Conservation (phyloP, 208 protist genomes). For the Crithidia expoeki region DNA sequence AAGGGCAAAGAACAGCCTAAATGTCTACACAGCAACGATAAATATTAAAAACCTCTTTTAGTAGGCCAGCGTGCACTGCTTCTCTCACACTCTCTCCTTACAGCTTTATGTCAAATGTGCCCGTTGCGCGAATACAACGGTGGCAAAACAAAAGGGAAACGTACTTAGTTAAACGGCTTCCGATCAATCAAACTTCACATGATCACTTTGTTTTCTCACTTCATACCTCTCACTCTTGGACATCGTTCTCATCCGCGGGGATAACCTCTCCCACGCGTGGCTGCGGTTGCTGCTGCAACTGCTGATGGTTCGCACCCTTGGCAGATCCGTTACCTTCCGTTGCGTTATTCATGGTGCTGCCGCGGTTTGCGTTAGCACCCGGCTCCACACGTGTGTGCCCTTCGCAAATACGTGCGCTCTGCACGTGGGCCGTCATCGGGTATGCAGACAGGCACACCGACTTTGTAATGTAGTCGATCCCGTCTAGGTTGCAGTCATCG, state of each 20-base stretch:
- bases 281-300: background rate
- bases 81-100: background rate
- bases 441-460: conserved; percentile 76
- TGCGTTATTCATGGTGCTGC: background rate
- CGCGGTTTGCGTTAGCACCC: conserved; percentile 6
- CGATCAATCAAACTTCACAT: background rate
- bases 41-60: too few species aligned
- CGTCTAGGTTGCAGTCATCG: conserved; percentile 76
- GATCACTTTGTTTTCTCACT: background rate
- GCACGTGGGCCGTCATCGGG: conserved; percentile 78
- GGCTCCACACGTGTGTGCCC: conserved; percentile 54
- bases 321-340: background rate
- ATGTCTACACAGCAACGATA: too few species aligned
- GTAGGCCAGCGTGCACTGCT: too few species aligned
- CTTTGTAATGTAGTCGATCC: conserved; percentile 80
- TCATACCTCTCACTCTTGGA: background rate
- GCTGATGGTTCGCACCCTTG: background rate
- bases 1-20: too few species aligned
- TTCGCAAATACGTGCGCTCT: conserved; percentile 80
- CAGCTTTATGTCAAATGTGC: background rate
- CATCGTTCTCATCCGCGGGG: conserved; percentile 6
- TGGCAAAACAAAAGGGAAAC: background rate
- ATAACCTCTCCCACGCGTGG: conserved; percentile 13
- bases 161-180: conserved; percentile 12
- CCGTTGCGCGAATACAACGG: background rate